Evolutionary conservation across 495 filamentous ascomycete genomes (phyloP).

Genomic region (Pyronema domesticum): DNA sequence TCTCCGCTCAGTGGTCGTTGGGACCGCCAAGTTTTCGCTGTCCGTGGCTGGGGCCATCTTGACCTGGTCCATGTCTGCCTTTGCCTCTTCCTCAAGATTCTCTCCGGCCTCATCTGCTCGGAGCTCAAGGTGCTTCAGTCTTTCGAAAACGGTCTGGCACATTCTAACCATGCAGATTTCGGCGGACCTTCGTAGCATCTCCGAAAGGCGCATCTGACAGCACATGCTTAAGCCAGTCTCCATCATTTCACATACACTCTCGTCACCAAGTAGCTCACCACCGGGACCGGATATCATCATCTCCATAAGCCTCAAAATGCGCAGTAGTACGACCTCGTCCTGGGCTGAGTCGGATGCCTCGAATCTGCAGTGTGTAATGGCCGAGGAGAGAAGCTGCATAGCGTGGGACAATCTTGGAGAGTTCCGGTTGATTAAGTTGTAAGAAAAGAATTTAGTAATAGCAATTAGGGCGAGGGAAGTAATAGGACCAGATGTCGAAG

Average conservation of each 20-base stretch:
- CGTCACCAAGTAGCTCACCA: slow-evolving; percentile 78
- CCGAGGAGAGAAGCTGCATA: slow-evolving; percentile 87
- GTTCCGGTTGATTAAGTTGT: slow-evolving; percentile 66
- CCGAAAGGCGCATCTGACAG: slow-evolving; percentile 78
- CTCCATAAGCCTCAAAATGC: slow-evolving; percentile 96
- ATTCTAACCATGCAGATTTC: slow-evolving; percentile 97
- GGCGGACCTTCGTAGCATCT: slow-evolving; percentile 73
- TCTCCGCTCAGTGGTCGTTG: slow-evolving; percentile 30
- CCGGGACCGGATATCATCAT: slow-evolving; percentile 86
- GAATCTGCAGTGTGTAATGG: slow-evolving; percentile 94
- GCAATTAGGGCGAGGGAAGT: slow-evolving; percentile 85
- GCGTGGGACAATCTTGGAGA: slow-evolving; percentile 73
- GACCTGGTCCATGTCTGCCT: slow-evolving; percentile 50
- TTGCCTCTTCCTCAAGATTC: slow-evolving; percentile 38
- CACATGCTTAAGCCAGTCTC: slow-evolving; percentile 95
- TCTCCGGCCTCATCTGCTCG: slow-evolving; percentile 39
- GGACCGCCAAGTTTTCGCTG: slow-evolving; percentile 34
- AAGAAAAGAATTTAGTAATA: slow-evolving; percentile 95
- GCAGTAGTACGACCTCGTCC: slow-evolving; percentile 82
- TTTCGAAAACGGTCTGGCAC: slow-evolving; percentile 93
- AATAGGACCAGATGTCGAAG: slow-evolving; percentile 86
- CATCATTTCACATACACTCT: slow-evolving; percentile 99
- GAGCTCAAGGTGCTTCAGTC: slow-evolving; percentile 68
- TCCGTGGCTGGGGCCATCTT: slow-evolving; percentile 85
- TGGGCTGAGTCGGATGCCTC: slow-evolving; percentile 88